Evolutionary conservation across 1,139 yeast species (phyloP).

Genomic region (Yarrowia galli): DNA sequence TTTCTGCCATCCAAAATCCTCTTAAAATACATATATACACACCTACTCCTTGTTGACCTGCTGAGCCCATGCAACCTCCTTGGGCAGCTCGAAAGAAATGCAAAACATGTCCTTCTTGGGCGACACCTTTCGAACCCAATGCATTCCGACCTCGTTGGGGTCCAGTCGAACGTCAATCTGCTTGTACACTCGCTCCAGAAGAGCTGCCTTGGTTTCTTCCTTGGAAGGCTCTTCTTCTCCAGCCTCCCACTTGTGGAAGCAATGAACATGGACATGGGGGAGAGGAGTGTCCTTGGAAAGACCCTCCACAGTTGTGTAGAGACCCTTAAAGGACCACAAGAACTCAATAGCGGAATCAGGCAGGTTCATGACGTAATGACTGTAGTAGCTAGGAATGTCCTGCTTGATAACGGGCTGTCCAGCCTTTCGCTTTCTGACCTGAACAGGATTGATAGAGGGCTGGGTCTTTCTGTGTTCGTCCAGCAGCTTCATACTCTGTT

Average conservation of each 20-base stretch:
- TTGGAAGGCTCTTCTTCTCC: conserved; percentile 73
- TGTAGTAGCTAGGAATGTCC: conserved; percentile 63
- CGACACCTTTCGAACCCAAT: conserved; percentile 89
- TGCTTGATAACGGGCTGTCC: conserved; percentile 45
- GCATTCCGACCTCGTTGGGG: conserved; percentile 61
- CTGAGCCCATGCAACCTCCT: conserved; percentile 69
- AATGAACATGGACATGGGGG: conserved; percentile 86
- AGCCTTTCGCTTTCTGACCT: conserved; percentile 35
- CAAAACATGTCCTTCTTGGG: conserved; percentile 98
- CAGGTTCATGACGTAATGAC: conserved; percentile 91
- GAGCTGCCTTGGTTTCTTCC: conserved; percentile 68
- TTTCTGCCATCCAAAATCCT: no score
- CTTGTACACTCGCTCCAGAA: conserved; percentile 64
- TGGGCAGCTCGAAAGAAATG: conserved; percentile 78
- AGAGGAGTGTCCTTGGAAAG: conserved; percentile 57
- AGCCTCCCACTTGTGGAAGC: conserved; percentile 85
- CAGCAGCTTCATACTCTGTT: conserved; percentile 62
- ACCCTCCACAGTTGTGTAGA: conserved; percentile 57
- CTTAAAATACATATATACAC: conserved; percentile 6
- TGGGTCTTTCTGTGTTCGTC: background rate
- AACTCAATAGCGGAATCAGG: conserved; percentile 95
- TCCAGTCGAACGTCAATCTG: conserved; percentile 61
- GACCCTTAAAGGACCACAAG: conserved; percentile 74
- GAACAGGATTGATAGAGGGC: conserved; percentile 24
- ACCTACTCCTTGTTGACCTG: background rate